Percentiles rank a stretch among this genome's conserved stretches.
Evolutionary conservation across 148 eudicot genomes (phyloP).

Genomic region (Camellia lanceoleosa): DNA sequence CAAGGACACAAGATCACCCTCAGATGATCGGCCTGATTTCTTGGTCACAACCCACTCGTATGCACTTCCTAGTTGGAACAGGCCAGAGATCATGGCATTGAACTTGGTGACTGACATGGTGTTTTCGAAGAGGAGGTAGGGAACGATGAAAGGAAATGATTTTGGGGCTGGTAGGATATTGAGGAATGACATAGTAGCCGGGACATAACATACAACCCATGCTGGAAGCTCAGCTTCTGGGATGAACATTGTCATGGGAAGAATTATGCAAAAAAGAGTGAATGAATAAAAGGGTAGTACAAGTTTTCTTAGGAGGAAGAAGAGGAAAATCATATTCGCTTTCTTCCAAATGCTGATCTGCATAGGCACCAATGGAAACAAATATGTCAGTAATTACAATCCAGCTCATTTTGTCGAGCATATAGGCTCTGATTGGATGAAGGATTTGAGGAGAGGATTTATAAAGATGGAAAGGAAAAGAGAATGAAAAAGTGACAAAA

Average conservation of each 20-base stretch:
- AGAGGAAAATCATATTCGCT: constrained; percentile 75
- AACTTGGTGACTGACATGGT: constrained; percentile 99
- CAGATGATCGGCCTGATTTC: constrained; percentile 97
- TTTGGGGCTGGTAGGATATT: constrained; percentile 94
- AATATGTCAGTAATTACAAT: constrained; percentile 10
- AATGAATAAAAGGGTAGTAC: constrained; percentile 93
- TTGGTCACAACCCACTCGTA: constrained; percentile 98
- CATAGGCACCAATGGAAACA: constrained; percentile 19
- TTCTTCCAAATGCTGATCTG: constrained; percentile 95
- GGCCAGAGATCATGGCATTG: constrained; percentile 95
- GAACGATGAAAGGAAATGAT: constrained; percentile 93
- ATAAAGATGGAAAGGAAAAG: too few species aligned
- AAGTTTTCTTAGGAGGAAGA: constrained; percentile 86
- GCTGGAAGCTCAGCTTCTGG: constrained; percentile 91
- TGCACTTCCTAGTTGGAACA: constrained; percentile 91
- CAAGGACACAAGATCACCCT: constrained; percentile 67
- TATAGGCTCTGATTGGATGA: neutral
- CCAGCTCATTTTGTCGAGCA: neutral
- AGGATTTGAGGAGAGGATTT: too few species aligned
- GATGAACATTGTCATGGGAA: constrained; percentile 96
- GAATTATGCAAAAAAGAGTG: constrained; percentile 90
- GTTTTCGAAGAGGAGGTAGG: constrained; percentile 92
- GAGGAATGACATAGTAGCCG: constrained; percentile 88
- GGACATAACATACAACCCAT: constrained; percentile 92
- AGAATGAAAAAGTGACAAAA: too few species aligned